These are phyloP conservation scores for Cryptococcus sp. DNA, from an alignment of 1,284 basidiomycete species.

Conservation along the genomic window DNA sequence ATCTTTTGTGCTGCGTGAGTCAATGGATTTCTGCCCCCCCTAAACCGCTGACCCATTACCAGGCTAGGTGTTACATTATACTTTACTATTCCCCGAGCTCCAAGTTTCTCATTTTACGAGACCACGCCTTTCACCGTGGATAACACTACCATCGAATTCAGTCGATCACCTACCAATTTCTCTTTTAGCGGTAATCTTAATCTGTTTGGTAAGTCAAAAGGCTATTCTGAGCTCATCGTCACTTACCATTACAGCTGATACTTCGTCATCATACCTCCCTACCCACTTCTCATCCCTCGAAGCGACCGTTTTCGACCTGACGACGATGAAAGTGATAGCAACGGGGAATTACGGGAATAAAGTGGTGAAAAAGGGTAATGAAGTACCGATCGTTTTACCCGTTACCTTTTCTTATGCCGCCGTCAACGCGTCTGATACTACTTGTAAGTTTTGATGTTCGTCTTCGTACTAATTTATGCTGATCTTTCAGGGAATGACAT, in stretches of 20 bases:
- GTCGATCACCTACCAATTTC: conserved; percentile 73
- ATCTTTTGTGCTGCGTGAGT: conserved; percentile 61
- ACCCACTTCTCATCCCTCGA: conserved; percentile 63
- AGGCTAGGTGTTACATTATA: conserved; percentile 67
- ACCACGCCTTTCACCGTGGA: conserved; percentile 58
- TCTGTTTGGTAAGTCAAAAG: conserved; percentile 51
- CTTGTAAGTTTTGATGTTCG: conserved; percentile 56
- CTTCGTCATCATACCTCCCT: conserved; percentile 65
- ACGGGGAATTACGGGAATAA: conserved; percentile 58
- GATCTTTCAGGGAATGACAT: conserved; percentile 60
- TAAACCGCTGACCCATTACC: conserved; percentile 3
- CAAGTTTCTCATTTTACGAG: conserved; percentile 61
- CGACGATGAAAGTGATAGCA: conserved; percentile 60
- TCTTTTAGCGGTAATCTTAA: conserved; percentile 70
- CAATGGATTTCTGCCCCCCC: not conserved
- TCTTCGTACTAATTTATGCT: not conserved
- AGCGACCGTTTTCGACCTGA: conserved; percentile 57
- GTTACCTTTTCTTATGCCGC: conserved; percentile 76
- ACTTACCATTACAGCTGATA: conserved; percentile 53
- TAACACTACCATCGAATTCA: conserved; percentile 59
- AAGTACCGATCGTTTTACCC: conserved; percentile 62
- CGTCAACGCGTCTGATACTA: conserved; percentile 70
- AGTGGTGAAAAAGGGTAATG: conserved; percentile 60
- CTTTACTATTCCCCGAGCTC: conserved; percentile 74
- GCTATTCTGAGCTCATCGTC: not conserved